Percentiles rank a stretch among this genome's conserved stretches.
These are phyloP conservation scores for Fusarium udum DNA, from an alignment of 2,329 filamentous ascomycete species.

Conservation along the genomic window DNA sequence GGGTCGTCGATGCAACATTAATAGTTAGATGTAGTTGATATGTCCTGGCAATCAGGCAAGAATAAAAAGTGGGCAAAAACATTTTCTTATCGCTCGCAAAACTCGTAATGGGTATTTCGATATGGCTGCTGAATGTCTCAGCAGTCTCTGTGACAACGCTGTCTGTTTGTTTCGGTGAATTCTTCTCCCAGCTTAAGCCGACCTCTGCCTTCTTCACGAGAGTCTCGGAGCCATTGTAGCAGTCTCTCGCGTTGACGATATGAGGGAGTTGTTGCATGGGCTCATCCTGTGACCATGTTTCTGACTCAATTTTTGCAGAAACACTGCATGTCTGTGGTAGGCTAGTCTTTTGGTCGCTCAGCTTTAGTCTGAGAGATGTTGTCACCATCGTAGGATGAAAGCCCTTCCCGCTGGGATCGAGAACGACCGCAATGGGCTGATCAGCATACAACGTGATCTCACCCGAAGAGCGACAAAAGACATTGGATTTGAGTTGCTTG, in stretches of 20 bases:
- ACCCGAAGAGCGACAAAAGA: conserved; percentile 1
- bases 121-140: not conserved
- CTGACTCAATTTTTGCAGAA: conserved; percentile 13
- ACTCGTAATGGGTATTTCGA: not conserved
- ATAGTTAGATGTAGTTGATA: conserved; percentile 10
- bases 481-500: conserved; percentile 9
- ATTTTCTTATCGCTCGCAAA: conserved; percentile 10
- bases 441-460: not conserved
- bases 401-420: not conserved
- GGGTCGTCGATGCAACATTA: not conserved
- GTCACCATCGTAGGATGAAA: not conserved
- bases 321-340: not conserved
- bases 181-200: not conserved
- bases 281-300: conserved; percentile 14
- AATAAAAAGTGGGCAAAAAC: conserved; percentile 17
- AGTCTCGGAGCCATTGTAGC: not conserved
- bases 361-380: not conserved
- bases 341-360: not conserved
- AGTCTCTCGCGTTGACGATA: not conserved
- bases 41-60: conserved; percentile 8
- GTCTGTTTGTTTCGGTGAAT: not conserved
- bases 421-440: not conserved
- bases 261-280: conserved; percentile 17
- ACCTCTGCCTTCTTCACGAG: not conserved
- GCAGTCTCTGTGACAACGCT: not conserved